Conservation (phyloP, 2,329 filamentous ascomycete genomes). For the Fusarium heterosporum region DNA sequence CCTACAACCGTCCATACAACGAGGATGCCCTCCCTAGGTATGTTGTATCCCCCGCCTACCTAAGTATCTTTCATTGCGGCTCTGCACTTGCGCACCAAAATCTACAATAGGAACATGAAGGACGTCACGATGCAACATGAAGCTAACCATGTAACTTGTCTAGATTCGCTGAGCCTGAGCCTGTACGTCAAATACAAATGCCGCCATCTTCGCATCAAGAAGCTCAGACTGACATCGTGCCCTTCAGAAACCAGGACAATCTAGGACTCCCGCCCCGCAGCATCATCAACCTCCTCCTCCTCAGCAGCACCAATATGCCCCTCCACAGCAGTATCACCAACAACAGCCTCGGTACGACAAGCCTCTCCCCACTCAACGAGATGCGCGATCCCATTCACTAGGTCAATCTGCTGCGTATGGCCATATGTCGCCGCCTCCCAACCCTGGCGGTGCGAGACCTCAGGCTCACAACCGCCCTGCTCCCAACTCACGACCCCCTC, state of each 20-base stretch:
- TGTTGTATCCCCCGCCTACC: slow-evolving; percentile 37
- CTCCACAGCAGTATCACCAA: slow-evolving; percentile 42
- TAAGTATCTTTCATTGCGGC: slow-evolving; percentile 28
- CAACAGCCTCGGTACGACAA: slow-evolving; percentile 61
- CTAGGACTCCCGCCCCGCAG: slow-evolving; percentile 45
- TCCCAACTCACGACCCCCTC: slow-evolving; percentile 71
- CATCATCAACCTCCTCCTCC: slow-evolving; percentile 51
- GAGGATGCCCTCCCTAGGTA: slow-evolving; percentile 93
- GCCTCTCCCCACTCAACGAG: slow-evolving; percentile 54
- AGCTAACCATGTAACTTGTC: slow-evolving; percentile 43
- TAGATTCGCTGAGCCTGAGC: slow-evolving; percentile 81
- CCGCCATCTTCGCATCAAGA: background rate
- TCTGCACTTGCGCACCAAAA: slow-evolving; percentile 33
- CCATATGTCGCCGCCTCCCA: slow-evolving; percentile 64
- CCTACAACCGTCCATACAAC: slow-evolving; percentile 93
- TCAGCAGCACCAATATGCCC: slow-evolving; percentile 20
- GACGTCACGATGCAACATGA: slow-evolving; percentile 27
- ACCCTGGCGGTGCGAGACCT: slow-evolving; percentile 56
- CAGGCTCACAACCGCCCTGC: slow-evolving; percentile 64
- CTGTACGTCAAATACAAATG: slow-evolving; percentile 58
- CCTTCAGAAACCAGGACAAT: slow-evolving; percentile 54
- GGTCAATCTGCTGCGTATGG: slow-evolving; percentile 53
- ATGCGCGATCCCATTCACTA: slow-evolving; percentile 44
- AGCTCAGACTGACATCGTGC: slow-evolving; percentile 33
- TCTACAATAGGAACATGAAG: slow-evolving; percentile 1